Evolutionary conservation across 768 basidiomycete species (phyloP), one percentile per base, ranked within the genome.

Genomic region (Sporobolomyces roseus): DNA sequence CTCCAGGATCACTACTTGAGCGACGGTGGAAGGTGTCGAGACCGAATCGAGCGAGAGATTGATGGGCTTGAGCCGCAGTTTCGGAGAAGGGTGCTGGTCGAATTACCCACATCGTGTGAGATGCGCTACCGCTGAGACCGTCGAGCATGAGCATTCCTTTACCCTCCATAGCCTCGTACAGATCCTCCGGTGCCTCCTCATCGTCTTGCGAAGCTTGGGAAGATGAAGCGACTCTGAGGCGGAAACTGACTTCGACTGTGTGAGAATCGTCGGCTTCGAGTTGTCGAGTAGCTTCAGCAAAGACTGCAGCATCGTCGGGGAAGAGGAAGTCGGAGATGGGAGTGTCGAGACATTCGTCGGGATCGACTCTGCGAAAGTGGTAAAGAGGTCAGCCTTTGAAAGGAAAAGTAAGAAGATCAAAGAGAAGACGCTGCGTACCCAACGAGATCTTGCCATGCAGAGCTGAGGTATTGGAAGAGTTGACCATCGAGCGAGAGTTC

Each of bases 141-240:
- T 97, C 93, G 67, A 90, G 84, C 87, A 98, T 93, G 75, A 98
- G 85, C 96, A 99, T 97, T 23, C 96, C 96, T 77, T 94, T 94
- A 35, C 90, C 96, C 76, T 97, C 93, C 88, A 98, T 92, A 73
- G 85, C 86, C 78, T 91, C 89, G 78, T 78, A 81, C 0, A 78
- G 71, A 32, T 77, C 79, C 38, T 79, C 77, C 0, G 45, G 45
- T 13, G 77, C 68, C 13, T 75, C 60, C 25, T 58, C 76, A 32
- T 76, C 60, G 38, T 58, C 56, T 27, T 64, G 66, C 23, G 66
- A 68, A 19, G 65, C 48, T 32, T 70, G 61, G 43, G 70, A 73
- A 16, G 66, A 66, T 1, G 68, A 59, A 4, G 45, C 54, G 48
- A 94, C 84, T 74, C 87, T 86, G 53, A 99, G 84, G 63, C 87